Conservation (phyloP, 768 basidiomycete species). For the Lactarius tabidus region DNA sequence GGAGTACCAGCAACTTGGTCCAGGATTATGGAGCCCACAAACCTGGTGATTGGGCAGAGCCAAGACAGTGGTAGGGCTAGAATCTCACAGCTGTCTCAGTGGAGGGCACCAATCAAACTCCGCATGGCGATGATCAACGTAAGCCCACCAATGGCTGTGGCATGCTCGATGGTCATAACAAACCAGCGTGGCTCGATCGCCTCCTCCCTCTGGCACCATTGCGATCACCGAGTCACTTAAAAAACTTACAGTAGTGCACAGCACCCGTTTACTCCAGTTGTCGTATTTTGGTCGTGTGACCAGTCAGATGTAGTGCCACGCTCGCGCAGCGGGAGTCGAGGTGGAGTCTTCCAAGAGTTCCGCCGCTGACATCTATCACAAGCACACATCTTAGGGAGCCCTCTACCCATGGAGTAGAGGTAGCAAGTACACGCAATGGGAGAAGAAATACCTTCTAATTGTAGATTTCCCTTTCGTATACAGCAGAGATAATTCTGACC, state of each 20-base stretch:
- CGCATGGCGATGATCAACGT: too few species aligned
- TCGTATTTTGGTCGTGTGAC: background rate
- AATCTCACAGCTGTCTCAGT: background rate
- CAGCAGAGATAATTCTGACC: background rate
- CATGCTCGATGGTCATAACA: background rate
- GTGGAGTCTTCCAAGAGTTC: background rate
- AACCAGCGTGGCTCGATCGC: background rate
- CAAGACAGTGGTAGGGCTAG: background rate
- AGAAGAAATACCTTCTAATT: background rate
- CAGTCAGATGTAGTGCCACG: background rate
- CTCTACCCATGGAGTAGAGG: background rate
- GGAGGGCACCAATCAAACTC: too few species aligned
- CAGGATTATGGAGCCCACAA: background rate
- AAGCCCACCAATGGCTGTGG: background rate
- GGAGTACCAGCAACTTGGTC: background rate
- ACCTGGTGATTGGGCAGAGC: background rate
- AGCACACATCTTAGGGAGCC: background rate
- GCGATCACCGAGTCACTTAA: background rate
- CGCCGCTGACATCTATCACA: background rate
- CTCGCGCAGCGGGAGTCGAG: background rate
- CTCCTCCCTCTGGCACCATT: background rate
- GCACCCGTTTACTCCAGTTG: background rate
- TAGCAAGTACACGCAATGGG: background rate
- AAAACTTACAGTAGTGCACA: background rate
- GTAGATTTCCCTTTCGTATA: background rate